Base-by-base conservation (phyloP, 129 eudicot genomes). In the Flaveria sonorensis region DNA sequence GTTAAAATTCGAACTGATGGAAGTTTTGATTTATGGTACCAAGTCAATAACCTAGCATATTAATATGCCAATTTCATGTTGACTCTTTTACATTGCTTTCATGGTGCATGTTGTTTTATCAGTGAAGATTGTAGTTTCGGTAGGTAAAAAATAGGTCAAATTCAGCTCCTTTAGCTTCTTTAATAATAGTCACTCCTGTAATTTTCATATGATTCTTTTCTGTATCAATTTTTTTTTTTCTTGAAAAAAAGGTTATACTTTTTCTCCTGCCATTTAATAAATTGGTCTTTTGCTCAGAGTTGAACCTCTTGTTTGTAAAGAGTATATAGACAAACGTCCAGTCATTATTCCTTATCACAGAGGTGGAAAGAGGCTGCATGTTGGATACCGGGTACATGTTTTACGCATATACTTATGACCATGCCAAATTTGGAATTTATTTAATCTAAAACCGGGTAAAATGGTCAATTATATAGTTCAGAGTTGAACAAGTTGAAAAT, bases 351-450 rank as follows among this genome's bases (percentile, higher is more conserved):
- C 98, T 55, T 93, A 93, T 83, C 97, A 93, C 81, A 90, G 86
- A 89, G 98, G 98, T 60, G 98, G 98, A 77, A 93, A 93, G 81
- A 87, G 97, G 78, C 86, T 93, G 73, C 90, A 93, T 84, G 83
- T 93, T 81, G 97, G 91, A 52, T 77, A 85, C 70, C 95, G 84
- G 96, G 98, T 93, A 72, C 76, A 88, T 14, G 45, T 47, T 52
- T 24, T n/a, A 75, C 11, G 3, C 50, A 56, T 30, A 59, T 66
- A 15, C 46, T 51, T 36, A 21, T 68, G 39, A 42, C 26, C 5
- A 23, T 9, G 53, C 24, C 21, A 7, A 12, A 36, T 39, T 57
- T 57, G 12, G 19, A 20, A 40, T 63, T 43, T 63, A 30, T 30
- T 14, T 63, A 63, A 32, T 63, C 46, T 32, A 12, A 63, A 61